Base-by-base conservation (phyloP, 768 basidiomycete genomes). In the Rhizopogon salebrosus region DNA sequence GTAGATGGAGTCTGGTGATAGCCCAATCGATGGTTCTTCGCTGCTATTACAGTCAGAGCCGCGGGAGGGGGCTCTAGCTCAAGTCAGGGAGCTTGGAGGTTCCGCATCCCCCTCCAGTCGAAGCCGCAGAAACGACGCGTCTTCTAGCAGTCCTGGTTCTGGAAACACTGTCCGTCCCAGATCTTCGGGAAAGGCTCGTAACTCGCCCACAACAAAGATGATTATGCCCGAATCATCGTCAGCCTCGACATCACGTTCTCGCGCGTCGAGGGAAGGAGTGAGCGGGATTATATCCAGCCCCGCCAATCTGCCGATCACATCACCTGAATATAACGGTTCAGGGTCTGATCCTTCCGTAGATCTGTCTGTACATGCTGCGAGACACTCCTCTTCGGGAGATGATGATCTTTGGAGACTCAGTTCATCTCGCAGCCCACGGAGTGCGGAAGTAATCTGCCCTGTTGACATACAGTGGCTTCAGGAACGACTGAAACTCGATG, bases 361-460 rank as follows among this genome's bases (percentile, higher is more conserved):
- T 42, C 56, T 48, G 37, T 41, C 53, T 3, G 42, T 54, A n/a
- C 50, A 49, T 14, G 31, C 37, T 2, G 37, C 60, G 31, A 59
- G 37, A 42, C 24, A 13, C 10, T 51, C 52, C 6, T 43, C 52
- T 4, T 54, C 51, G 14, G 49, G 59, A 6, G 59, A 64, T 11
- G 62, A 64, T 16, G 58, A 56, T 41, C 16, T 46, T 16, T 77
- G 76, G 76, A 62, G 61, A 7, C 67, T 83, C 42, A 71, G 80
- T 45, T 77, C 65, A 40, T 61, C 51, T 13, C 71, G 66, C 29
- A 64, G 72, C 31, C 79, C 79, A 3, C 61, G 54, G 48, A 67
- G 67, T 22, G 66, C 67, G 10, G 59, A 61, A 34, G 51, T 70
- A 4, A 51, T 61, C 20, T 68, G 66, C 29, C 73, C 72, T 0